Base-by-base conservation (phyloP, 2,329 filamentous ascomycete species). In the Calonectria honghensis region DNA sequence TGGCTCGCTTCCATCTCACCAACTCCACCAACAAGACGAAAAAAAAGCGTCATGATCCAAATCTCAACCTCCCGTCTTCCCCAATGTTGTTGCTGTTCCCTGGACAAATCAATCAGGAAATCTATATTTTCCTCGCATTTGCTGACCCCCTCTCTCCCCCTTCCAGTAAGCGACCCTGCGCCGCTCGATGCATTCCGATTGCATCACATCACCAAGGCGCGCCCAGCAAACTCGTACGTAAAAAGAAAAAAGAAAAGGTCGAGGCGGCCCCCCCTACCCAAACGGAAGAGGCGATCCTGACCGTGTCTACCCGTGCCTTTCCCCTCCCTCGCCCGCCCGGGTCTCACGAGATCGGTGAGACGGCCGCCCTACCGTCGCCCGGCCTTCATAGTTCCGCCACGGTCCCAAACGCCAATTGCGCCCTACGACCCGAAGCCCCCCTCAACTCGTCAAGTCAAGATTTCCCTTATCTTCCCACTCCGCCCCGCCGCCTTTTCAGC, bases 301-400 rank as follows among this genome's bases (percentile, higher is more conserved):
- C 57, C 57, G 57, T 61, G 35, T 61, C 57, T 61, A 61, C 57
- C 57, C 57, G 57, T 61, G 57, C 5, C 57, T 61, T 61, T 61
- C 57, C 57, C 57, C 57, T 41, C 35, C 11, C 14, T 29, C 29
- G 14, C 32, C 54, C 35, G 39, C 41, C 41, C 41, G 41, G 18
- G 24, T 24, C 20, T 48, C 41, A 48, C 32, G 31, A 35, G 41
- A 61, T 61, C 35, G 35, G 57, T 61, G 57, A 61, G 57, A 61
- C 39, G 57, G 57, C 57, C 35, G 57, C 57, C 57, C 57, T 39
- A 41, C 57, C 57, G 35, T 37, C 24, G 37, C 51, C 51, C 66
- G 66, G 51, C 51, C 65, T 31, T 41, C 50, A 39, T 70, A 45
- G 68, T 70, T 70, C 68, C 68, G 68, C 68, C 68, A 52, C 57